Conservation (phyloP, 2,329 filamentous ascomycete species). For the Cordyceps javanica region DNA sequence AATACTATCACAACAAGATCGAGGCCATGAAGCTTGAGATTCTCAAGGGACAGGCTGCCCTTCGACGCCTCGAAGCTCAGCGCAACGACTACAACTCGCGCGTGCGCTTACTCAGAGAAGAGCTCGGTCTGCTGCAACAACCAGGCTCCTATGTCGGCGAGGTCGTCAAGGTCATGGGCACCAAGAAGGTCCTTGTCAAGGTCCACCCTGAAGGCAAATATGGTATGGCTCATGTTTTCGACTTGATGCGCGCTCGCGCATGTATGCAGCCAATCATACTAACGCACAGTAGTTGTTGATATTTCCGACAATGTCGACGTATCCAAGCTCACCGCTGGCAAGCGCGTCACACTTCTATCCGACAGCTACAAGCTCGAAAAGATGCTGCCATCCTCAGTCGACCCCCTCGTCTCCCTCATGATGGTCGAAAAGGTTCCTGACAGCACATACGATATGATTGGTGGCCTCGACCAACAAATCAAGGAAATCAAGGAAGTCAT, state of each 20-base stretch:
- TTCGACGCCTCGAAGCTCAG: slow-evolving; percentile 92
- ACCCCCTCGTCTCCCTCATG: slow-evolving; percentile 98
- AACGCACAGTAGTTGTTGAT: slow-evolving; percentile 68
- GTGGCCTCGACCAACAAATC: slow-evolving; percentile 96
- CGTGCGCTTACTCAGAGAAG: slow-evolving; percentile 88
- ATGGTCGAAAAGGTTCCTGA: slow-evolving; percentile 99
- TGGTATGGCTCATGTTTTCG: slow-evolving; percentile 49
- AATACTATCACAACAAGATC: slow-evolving; percentile 99
- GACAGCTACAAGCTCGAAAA: slow-evolving; percentile 99
- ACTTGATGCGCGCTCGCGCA: not conserved
- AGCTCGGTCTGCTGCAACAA: slow-evolving; percentile 92
- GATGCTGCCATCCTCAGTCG: slow-evolving; percentile 95
- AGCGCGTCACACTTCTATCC: slow-evolving; percentile 92
- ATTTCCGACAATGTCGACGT: slow-evolving; percentile 92
- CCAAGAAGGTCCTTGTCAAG: slow-evolving; percentile 98
- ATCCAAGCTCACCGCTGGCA: slow-evolving; percentile 90
- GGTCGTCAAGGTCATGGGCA: slow-evolving; percentile 99
- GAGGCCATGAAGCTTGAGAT: slow-evolving; percentile 99
- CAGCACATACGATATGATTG: slow-evolving; percentile 99
- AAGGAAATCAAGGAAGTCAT: slow-evolving; percentile 99
- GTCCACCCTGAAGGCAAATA: slow-evolving; percentile 99
- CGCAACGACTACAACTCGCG: slow-evolving; percentile 99
- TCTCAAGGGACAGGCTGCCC: slow-evolving; percentile 93
- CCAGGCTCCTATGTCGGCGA: slow-evolving; percentile 97
- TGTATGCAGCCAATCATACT: not conserved